Evolutionary conservation across 306 rosid genomes (phyloP).

Genomic region (Begonia masoniana): DNA sequence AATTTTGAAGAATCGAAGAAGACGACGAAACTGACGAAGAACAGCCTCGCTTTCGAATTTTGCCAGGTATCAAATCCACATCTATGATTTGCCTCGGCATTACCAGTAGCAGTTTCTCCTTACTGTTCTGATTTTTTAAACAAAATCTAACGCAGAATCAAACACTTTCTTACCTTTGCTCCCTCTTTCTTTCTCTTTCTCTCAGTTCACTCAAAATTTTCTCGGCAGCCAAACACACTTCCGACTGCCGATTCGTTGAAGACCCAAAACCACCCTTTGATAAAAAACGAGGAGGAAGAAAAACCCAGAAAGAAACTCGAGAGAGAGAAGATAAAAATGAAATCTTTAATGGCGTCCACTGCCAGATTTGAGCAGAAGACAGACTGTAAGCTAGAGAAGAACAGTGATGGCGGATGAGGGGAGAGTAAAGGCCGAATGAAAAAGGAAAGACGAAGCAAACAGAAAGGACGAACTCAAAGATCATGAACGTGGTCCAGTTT

Average conservation of each 20-base stretch:
- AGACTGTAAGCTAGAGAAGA: conserved; percentile 12
- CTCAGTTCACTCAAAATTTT: conserved; percentile 4
- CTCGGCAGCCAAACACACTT: background rate
- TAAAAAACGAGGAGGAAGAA: conserved; percentile 3
- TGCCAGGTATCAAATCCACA: conserved; percentile 72
- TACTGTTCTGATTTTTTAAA: conserved; percentile 6
- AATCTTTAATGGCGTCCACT: conserved; percentile 9
- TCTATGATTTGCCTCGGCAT: conserved; percentile 58
- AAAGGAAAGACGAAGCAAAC: background rate
- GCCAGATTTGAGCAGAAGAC: conserved; percentile 21
- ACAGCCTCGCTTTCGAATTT: conserved; percentile 91
- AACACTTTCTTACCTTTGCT: background rate
- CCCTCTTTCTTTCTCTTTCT: background rate
- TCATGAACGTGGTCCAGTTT: conserved; percentile 11
- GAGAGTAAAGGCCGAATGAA: conserved; percentile 10
- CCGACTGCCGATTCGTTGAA: background rate
- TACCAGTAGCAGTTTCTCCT: conserved; percentile 12
- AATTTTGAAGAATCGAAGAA: conserved; percentile 68
- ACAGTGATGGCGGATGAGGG: conserved; percentile 10
- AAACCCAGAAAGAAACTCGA: conserved; percentile 6
- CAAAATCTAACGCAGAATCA: background rate
- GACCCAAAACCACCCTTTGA: background rate
- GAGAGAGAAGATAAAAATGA: conserved; percentile 4
- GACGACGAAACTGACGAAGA: conserved; percentile 91
- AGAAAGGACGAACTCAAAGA: conserved; percentile 5